phyloP scores from a whole-genome alignment of 345 rosid species.

The Fremontodendron californicum region DNA sequence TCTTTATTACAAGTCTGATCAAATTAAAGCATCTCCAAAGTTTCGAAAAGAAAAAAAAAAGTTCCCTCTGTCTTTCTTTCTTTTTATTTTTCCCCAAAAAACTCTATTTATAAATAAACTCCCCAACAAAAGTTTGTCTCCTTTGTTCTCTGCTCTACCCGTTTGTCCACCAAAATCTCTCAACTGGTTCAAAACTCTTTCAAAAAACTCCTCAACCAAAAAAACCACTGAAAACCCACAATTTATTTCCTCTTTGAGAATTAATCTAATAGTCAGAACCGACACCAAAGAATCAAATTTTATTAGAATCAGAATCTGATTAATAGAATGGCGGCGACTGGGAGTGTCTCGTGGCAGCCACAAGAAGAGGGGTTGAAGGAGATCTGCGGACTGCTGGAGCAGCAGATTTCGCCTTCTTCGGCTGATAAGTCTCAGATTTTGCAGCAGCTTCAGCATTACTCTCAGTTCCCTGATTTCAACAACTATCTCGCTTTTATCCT shows the following conservation, averaged over 20 bases:
- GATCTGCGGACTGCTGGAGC: constrained; percentile 83
- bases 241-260: neutral
- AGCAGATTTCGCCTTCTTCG: constrained; percentile 79
- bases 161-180: constrained; percentile 10
- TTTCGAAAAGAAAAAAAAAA: too few relatives aligned
- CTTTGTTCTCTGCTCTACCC: neutral
- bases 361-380: constrained; percentile 75
- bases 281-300: neutral
- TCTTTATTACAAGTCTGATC: neutral
- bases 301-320: neutral
- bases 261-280: neutral
- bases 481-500: constrained; percentile 92
- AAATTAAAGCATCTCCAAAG: neutral
- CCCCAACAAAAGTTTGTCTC: neutral
- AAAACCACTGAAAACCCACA: neutral
- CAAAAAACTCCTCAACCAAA: neutral
- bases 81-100: neutral
- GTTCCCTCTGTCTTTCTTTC: too few relatives aligned
- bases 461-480: constrained; percentile 91
- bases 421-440: constrained; percentile 87
- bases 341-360: constrained; percentile 69
- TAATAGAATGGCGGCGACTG: constrained; percentile 42
- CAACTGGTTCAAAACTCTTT: constrained; percentile 7
- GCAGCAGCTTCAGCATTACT: constrained; percentile 87
- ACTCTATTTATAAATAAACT: neutral